Conservation (phyloP, 106 monocot genomes). For the Hemerocallis citrina region DNA sequence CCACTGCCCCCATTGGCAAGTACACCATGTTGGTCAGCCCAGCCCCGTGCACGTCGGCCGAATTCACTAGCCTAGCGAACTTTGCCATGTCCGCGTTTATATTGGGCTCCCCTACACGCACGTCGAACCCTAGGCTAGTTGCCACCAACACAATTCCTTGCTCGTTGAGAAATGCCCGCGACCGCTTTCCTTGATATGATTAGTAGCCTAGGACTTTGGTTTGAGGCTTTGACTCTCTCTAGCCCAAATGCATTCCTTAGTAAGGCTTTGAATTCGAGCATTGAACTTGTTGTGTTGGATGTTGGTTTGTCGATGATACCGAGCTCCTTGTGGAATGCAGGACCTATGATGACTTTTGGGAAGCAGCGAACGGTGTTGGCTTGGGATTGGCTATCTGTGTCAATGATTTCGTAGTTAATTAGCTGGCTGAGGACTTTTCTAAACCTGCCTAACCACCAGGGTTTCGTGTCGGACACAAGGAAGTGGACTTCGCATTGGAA, state of each 20-base stretch:
- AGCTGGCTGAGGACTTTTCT: slow-evolving; percentile 8
- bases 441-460: slow-evolving; percentile 37
- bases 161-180: slow-evolving; percentile 33
- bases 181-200: slow-evolving; percentile 30
- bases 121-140: slow-evolving; percentile 29
- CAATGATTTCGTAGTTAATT: slow-evolving; percentile 19
- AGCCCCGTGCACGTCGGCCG: slow-evolving; percentile 59
- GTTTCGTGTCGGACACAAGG: slow-evolving; percentile 21
- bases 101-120: slow-evolving; percentile 25
- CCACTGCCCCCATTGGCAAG: slow-evolving; percentile 27
- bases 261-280: slow-evolving; percentile 36
- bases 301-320: slow-evolving; percentile 22
- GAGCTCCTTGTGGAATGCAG: slow-evolving; percentile 16
- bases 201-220: slow-evolving; percentile 29
- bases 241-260: slow-evolving; percentile 19
- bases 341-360: slow-evolving; percentile 19
- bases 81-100: slow-evolving; percentile 6
- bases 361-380: slow-evolving; percentile 14
- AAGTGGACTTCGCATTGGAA: slow-evolving; percentile 52
- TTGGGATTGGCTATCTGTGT: slow-evolving; percentile 12
- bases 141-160: slow-evolving; percentile 21
- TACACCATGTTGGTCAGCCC: slow-evolving; percentile 59
- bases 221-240: slow-evolving; percentile 1
- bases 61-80: slow-evolving; percentile 38
- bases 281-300: slow-evolving; percentile 21